Percentiles rank a stretch among this genome's conserved stretches.
Evolutionary conservation across 768 basidiomycete species (phyloP).

Genomic region (Tricholoma flavovirens): DNA sequence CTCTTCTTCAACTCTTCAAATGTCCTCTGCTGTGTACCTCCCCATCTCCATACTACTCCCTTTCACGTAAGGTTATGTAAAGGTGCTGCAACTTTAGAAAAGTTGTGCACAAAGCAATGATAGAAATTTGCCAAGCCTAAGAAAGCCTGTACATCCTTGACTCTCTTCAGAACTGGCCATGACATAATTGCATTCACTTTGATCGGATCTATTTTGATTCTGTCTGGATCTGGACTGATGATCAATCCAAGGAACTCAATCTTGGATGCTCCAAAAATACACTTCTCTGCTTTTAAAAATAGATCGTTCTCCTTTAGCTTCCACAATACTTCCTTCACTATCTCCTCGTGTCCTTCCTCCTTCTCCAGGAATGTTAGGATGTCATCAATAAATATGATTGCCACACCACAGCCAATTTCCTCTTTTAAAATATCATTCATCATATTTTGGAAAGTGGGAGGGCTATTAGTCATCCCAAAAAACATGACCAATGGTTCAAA

Average conservation of each 20-base stretch:
- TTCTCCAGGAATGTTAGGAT: slow-evolving; percentile 1
- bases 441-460: background rate
- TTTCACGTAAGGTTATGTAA: background rate
- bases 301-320: background rate
- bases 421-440: background rate
- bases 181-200: background rate
- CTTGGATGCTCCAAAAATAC: background rate
- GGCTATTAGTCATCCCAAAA: background rate
- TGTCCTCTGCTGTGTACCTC: background rate
- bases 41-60: background rate
- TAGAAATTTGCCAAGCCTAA: background rate
- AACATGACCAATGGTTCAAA: background rate
- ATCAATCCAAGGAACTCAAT: background rate
- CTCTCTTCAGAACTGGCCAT: background rate
- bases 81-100: background rate
- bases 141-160: background rate
- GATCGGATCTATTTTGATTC: background rate
- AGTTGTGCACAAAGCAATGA: background rate
- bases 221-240: background rate
- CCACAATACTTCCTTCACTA: background rate
- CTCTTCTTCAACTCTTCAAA: background rate
- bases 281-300: slow-evolving; percentile 5
- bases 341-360: background rate
- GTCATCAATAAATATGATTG: slow-evolving; percentile 4
- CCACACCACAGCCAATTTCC: background rate